Evolutionary conservation across 177 flowering plant genomes (phyloP), one percentile per base, ranked within the genome.

Genomic region (Vitis hybrid): DNA sequence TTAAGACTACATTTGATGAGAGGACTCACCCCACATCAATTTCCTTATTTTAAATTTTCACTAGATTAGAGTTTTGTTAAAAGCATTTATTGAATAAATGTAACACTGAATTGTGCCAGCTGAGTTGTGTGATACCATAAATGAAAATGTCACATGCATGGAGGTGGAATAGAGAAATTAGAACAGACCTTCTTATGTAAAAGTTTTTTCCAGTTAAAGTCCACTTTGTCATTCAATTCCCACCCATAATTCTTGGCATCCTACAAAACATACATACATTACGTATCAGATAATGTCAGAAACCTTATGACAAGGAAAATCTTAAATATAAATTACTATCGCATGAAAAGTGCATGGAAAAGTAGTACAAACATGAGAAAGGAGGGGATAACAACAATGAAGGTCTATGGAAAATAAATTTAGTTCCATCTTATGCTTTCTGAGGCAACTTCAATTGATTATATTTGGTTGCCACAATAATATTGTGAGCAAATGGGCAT

Each of bases 231-330:
- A 76, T 79, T 83, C 74, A 93, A 58, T 65, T 91, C 94, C 99
- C 99, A 95, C 9, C 99, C 98, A 81, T 68, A 95, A 80, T 77
- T 90, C 74, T 83, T 88, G 17, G 98, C 93, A 86, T 95, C 98
- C 98, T 92, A 75, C 79, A 80, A 67, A 67, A 57, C 48, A 63
- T 56, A 24, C 17, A 27, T 46, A 51, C 19, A 57, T 57, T 18
- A 64, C 2, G 2, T 50, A 57, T 32, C 19, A 48, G 21, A 21
- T 9, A 51, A 3, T 40, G 46, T 0, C 46, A 40, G 46, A 40
- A 40, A 5, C 46, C 46, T 40, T 40, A 40, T 40, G 46, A 62
- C 10, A 62, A 35, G 14, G 49, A 30, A 62, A 50, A 66, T 15
- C 15, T 6, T 14, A 15, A 24, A 62, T 9, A 3, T 40, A 40